Conservation (phyloP, 192 early-diverging fungal genomes). For the Funneliformis geosporum region DNA sequence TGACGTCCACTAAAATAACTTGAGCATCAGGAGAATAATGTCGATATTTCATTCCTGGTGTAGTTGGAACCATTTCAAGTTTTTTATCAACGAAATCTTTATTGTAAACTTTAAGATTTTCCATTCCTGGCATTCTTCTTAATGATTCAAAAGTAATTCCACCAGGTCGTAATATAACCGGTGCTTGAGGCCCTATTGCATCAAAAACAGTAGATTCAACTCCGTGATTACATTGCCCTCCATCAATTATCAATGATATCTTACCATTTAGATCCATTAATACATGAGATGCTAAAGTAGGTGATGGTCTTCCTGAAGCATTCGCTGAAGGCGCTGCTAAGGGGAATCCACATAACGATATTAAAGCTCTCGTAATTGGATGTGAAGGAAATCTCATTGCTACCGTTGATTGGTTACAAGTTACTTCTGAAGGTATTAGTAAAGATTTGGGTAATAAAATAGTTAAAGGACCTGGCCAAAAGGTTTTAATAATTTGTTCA, state of each 20-base stretch:
- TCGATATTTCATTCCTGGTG: conserved; percentile 99
- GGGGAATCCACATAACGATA: conserved; percentile 79
- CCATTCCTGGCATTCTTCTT: conserved; percentile 58
- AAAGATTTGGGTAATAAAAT: conserved; percentile 77
- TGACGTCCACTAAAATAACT: conserved; percentile 71
- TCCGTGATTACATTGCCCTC: conserved; percentile 84
- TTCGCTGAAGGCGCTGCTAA: conserved; percentile 99
- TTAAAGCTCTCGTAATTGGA: conserved; percentile 88
- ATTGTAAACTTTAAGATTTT: conserved; percentile 71
- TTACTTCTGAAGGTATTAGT: conserved; percentile 74
- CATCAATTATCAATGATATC: conserved; percentile 88
- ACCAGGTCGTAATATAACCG: conserved; percentile 89
- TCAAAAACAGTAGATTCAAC: conserved; percentile 96
- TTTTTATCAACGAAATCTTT: conserved; percentile 71
- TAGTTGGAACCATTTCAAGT: conserved; percentile 81
- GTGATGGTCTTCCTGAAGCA: conserved; percentile 91
- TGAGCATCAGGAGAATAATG: conserved; percentile 93
- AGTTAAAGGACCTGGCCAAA: conserved; percentile 96
- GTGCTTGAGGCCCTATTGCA: conserved; percentile 59
- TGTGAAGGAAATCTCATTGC: conserved; percentile 92
- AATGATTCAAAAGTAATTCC: conserved; percentile 87
- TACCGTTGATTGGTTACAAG: conserved; percentile 83
- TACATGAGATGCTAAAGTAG: conserved; percentile 90
- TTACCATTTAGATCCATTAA: conserved; percentile 73
- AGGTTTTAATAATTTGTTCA: conserved; percentile 57